Base-by-base conservation (phyloP, 2,329 filamentous ascomycete genomes). In the Aspergillus oerlinghausenensis region DNA sequence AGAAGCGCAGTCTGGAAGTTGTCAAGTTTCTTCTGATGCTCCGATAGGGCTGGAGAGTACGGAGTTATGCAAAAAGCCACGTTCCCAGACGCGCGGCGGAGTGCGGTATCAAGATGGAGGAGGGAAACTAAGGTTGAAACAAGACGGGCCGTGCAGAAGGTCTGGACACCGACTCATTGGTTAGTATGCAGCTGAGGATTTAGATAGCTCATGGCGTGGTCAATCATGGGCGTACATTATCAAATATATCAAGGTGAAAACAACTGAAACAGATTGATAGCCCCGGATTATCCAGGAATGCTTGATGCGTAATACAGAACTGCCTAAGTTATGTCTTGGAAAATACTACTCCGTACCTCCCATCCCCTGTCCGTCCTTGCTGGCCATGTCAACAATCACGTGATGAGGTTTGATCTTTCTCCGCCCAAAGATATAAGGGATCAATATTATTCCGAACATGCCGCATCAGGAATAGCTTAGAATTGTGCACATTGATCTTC, bases 61-160 rank as follows among this genome's bases (percentile, higher is more conserved):
- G n/a, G n/a, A n/a, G n/a, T n/a, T n/a, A 49, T 54, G 55, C 53
- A 43, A 59, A 55, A 63, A 63, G 62, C 53, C 60, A 66, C 57
- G 64, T 63, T 66, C 61, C 60, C 56, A 65, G 60, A 68, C 66
- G 70, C 67, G 66, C 71, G 63, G 60, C 68, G 63, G 67, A 63
- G 53, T 69, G 59, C 61, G 62, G 57, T 55, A 61, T 65, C 56
- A 57, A 59, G 50, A 3, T 50, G 19, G 45, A 48, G 19, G 45
- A 48, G 47, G 48, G 51, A 49, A 40, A 49, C 43, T 55, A 54
- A 45, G 48, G 48, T 43, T 45, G 51, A 47, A 49, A 56, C 47
- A 23, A 42, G 43, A 54, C 38, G 54, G 50, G 23, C 49, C 47
- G 56, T 55, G 53, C 53, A 50, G 32, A 17, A 5, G 32, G 54